Percentiles rank a stretch among this genome's conserved stretches.
These are phyloP conservation scores for Phytophthora sp. DNA, from an alignment of 352 stramenopile species.

Conservation along the genomic window DNA sequence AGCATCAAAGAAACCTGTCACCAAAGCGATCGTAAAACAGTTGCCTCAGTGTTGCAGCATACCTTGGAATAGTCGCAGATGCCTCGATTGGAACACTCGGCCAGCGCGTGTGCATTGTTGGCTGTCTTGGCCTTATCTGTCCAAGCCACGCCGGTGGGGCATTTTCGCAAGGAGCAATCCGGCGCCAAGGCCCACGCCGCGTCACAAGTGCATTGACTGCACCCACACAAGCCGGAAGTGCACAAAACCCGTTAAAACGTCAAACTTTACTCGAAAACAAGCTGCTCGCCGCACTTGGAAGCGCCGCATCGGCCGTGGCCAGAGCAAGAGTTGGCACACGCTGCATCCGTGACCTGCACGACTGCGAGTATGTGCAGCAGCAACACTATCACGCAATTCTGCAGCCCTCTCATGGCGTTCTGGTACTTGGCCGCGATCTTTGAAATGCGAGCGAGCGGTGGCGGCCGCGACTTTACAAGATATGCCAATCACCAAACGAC, in stretches of 20 bases:
- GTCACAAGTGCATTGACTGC: slow-evolving; percentile 76
- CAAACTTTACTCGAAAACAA: not conserved
- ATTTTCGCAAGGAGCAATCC: slow-evolving; percentile 77
- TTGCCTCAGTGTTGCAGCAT: too few species aligned
- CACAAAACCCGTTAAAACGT: too few species aligned
- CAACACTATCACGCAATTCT: not conserved
- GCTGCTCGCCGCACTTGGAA: slow-evolving; percentile 40
- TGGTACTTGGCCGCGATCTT: slow-evolving; percentile 10
- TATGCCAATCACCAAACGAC: too few species aligned
- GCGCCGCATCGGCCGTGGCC: slow-evolving; percentile 59
- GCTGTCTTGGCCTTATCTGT: slow-evolving; percentile 75
- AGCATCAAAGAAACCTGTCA: not conserved
- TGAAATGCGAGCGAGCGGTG: too few species aligned
- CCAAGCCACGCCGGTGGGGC: slow-evolving; percentile 74
- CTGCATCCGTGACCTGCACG: slow-evolving; percentile 22
- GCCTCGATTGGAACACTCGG: slow-evolving; percentile 71
- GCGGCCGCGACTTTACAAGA: too few species aligned
- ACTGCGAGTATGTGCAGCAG: slow-evolving; percentile 3
- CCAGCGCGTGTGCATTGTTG: slow-evolving; percentile 55
- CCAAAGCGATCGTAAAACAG: not conserved
- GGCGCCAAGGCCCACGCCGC: slow-evolving; percentile 60
- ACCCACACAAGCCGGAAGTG: not conserved
- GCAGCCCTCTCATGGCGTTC: too few species aligned
- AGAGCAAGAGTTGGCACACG: slow-evolving; percentile 70
- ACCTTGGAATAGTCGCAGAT: slow-evolving; percentile 69